These are phyloP conservation scores for Cystobasidium ongulense DNA, from an alignment of 768 basidiomycete species.

Conservation along the genomic window DNA sequence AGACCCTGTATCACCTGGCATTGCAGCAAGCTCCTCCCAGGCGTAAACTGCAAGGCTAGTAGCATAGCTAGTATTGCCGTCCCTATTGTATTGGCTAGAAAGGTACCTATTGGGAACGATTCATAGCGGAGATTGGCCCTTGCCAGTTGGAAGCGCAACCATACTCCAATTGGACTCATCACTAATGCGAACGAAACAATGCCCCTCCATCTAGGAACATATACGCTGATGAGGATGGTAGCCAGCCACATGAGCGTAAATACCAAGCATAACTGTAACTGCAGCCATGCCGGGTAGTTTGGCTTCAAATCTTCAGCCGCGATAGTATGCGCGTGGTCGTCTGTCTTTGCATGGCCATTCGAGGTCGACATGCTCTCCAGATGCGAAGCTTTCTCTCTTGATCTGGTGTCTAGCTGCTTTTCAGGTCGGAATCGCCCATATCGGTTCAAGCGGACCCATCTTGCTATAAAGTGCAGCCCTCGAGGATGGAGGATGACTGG, in stretches of 20 bases:
- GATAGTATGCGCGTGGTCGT: background rate
- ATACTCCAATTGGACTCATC: constrained; percentile 79
- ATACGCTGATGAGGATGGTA: constrained; percentile 62
- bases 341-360: background rate
- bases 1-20: constrained; percentile 75
- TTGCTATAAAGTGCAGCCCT: background rate
- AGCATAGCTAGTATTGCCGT: constrained; percentile 73
- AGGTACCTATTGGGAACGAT: constrained; percentile 68
- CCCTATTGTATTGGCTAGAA: constrained; percentile 64
- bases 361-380: constrained; percentile 28
- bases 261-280: constrained; percentile 36
- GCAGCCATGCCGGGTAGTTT: background rate
- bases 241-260: constrained; percentile 54
- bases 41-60: constrained; percentile 60
- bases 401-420: background rate
- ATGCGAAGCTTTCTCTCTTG: background rate
- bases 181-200: constrained; percentile 77
- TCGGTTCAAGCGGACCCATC: constrained; percentile 38
- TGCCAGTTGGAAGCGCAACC: constrained; percentile 73
- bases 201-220: constrained; percentile 62
- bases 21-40: constrained; percentile 17
- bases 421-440: constrained; percentile 42
- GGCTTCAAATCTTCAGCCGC: background rate
- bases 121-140: constrained; percentile 60
- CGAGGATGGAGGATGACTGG: constrained; percentile 43